Evolutionary conservation across 2,329 filamentous ascomycete species (phyloP).

Genomic region (Fusarium tanahbumbuense): DNA sequence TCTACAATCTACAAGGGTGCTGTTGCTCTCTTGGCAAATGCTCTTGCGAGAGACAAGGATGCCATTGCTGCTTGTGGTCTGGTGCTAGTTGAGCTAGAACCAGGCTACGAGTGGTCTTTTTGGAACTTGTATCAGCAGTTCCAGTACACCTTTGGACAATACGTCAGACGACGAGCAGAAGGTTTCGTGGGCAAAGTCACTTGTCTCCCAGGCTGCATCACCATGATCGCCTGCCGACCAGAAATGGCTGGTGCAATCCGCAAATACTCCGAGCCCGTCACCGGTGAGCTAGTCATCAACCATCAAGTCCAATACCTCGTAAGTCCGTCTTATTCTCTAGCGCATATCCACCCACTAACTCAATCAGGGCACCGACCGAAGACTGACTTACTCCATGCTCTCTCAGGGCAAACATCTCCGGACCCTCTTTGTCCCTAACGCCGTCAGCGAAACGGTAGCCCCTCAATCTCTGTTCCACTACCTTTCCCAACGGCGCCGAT

Average conservation of each 20-base stretch:
- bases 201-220: constrained; percentile 40
- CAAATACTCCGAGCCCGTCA: constrained; percentile 39
- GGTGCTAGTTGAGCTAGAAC: constrained; percentile 38
- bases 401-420: constrained; percentile 36
- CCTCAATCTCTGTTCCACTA: constrained; percentile 51
- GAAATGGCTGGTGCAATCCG: constrained; percentile 41
- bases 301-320: constrained; percentile 43
- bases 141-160: constrained; percentile 41
- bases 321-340: neutral
- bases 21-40: constrained; percentile 24
- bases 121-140: constrained; percentile 43
- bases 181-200: constrained; percentile 35
- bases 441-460: constrained; percentile 51
- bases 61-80: constrained; percentile 39
- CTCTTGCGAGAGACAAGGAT: constrained; percentile 31
- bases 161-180: constrained; percentile 37
- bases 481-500: constrained; percentile 49
- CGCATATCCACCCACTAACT: neutral
- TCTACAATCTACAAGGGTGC: constrained; percentile 42
- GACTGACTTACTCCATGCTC: constrained; percentile 41
- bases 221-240: constrained; percentile 38
- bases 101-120: constrained; percentile 39
- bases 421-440: constrained; percentile 50
- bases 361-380: constrained; percentile 34
- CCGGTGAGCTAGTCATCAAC: constrained; percentile 31